Evolutionary conservation across 192 early-diverging fungal species (phyloP).

Genomic region (Gonapodya prolifera): DNA sequence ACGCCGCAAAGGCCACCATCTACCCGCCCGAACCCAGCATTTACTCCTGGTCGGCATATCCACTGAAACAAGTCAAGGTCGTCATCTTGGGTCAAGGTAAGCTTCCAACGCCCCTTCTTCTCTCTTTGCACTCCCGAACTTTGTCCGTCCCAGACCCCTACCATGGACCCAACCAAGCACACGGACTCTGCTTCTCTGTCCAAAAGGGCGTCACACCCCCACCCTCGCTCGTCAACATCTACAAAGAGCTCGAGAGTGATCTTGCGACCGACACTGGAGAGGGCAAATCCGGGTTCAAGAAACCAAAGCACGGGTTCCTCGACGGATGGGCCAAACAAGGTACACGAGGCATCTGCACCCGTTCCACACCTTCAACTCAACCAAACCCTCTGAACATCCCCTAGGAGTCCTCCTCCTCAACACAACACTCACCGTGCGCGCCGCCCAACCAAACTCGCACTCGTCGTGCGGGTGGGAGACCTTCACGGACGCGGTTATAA

Average conservation of each 20-base stretch:
- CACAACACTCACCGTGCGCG: conserved; percentile 71
- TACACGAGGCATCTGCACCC: too few relatives aligned
- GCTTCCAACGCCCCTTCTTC: conserved; percentile 1
- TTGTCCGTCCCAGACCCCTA: conserved; percentile 47
- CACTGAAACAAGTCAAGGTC: conserved; percentile 54
- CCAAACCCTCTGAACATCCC: neutral
- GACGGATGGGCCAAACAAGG: conserved; percentile 61
- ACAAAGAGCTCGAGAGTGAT: conserved; percentile 60
- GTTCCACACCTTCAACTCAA: neutral
- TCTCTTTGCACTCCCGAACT: neutral
- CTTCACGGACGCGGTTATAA: conserved; percentile 75
- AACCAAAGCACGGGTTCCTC: conserved; percentile 62
- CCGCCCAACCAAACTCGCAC: conserved; percentile 68
- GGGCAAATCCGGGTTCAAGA: conserved; percentile 29
- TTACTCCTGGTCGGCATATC: conserved; percentile 63
- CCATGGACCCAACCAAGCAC: conserved; percentile 69
- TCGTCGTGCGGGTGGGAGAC: conserved; percentile 68
- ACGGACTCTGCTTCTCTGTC: conserved; percentile 89
- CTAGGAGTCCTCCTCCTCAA: conserved; percentile 81
- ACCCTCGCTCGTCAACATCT: conserved; percentile 88
- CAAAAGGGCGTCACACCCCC: conserved; percentile 56
- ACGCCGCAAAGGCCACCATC: conserved; percentile 30
- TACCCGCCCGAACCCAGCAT: conserved; percentile 63
- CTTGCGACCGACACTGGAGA: conserved; percentile 2
- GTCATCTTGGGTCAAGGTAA: conserved; percentile 91